phyloP scores from a whole-genome alignment of 2,329 filamentous ascomycete genomes.

The Aspergillus hiratsukae region DNA sequence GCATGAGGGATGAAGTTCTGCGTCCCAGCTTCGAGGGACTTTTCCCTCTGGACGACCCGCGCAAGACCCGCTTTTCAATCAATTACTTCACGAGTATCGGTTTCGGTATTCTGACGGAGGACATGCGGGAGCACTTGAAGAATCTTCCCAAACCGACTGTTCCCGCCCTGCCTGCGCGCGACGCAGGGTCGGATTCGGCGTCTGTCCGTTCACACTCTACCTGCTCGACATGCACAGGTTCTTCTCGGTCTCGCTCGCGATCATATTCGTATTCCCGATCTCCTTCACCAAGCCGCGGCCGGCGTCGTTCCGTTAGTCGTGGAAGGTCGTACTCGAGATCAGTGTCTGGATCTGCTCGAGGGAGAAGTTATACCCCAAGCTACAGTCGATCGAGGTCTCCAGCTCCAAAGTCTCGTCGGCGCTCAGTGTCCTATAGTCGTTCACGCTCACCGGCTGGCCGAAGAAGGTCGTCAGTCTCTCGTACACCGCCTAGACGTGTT shows the following conservation, averaged over 20 bases:
- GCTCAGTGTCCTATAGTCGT: constrained; percentile 31
- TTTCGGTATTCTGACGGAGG: constrained; percentile 90
- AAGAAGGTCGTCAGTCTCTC: constrained; percentile 21
- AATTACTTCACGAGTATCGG: constrained; percentile 99
- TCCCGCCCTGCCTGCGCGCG: constrained; percentile 59
- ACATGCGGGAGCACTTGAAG: constrained; percentile 86
- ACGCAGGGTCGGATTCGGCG: constrained; percentile 65
- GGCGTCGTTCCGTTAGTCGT: constrained; percentile 19
- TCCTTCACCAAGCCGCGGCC: constrained; percentile 27
- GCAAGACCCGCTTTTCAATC: constrained; percentile 93
- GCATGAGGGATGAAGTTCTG: constrained; percentile 73
- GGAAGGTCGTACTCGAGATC: constrained; percentile 30
- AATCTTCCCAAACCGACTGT: constrained; percentile 82
- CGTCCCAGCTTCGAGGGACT: constrained; percentile 75
- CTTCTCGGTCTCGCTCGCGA: constrained; percentile 43
- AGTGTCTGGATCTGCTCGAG: constrained; percentile 27
- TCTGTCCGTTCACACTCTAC: constrained; percentile 47
- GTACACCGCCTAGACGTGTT: constrained; percentile 24
- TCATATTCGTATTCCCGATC: constrained; percentile 38
- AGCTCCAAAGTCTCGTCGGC: constrained; percentile 25
- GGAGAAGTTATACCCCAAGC: constrained; percentile 22
- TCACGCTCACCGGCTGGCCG: constrained; percentile 23
- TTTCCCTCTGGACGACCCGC: constrained; percentile 83
- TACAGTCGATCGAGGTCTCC: constrained; percentile 35
- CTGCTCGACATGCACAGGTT: constrained; percentile 23